Conservation (phyloP, 208 protist genomes). For the Leishmania braziliensis region DNA sequence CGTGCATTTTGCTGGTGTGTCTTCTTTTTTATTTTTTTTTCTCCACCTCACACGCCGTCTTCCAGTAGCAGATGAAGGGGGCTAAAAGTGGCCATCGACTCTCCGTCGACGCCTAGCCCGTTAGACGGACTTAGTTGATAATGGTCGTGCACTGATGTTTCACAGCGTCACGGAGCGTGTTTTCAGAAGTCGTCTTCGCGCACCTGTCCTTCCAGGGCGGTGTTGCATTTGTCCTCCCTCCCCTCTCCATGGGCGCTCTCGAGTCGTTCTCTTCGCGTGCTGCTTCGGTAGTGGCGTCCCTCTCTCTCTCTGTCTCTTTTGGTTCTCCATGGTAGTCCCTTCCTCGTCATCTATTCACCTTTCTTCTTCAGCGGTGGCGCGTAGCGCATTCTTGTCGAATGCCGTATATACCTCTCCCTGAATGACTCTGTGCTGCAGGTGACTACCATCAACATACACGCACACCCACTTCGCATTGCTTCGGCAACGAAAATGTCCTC, state of each 20-base stretch:
- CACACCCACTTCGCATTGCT: not conserved
- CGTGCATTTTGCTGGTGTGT: not conserved
- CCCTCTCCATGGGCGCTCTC: no score
- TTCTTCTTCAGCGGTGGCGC: not conserved
- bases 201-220: not conserved
- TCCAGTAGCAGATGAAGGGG: not conserved
- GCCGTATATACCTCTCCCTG: not conserved
- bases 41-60: not conserved
- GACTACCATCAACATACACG: not conserved
- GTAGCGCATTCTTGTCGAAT: not conserved
- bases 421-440: not conserved
- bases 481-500: conserved; percentile 9
- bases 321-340: not conserved
- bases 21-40: not conserved
- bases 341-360: not conserved
- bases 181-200: not conserved
- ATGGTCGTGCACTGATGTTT: not conserved
- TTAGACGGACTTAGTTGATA: not conserved
- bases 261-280: not conserved
- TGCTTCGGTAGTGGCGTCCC: not conserved
- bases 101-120: not conserved
- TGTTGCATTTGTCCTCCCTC: not conserved
- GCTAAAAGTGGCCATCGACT: not conserved
- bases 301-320: not conserved
- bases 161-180: not conserved